Conservation (phyloP, 2,329 filamentous ascomycete species). For the Hyphodiscus sp. region DNA sequence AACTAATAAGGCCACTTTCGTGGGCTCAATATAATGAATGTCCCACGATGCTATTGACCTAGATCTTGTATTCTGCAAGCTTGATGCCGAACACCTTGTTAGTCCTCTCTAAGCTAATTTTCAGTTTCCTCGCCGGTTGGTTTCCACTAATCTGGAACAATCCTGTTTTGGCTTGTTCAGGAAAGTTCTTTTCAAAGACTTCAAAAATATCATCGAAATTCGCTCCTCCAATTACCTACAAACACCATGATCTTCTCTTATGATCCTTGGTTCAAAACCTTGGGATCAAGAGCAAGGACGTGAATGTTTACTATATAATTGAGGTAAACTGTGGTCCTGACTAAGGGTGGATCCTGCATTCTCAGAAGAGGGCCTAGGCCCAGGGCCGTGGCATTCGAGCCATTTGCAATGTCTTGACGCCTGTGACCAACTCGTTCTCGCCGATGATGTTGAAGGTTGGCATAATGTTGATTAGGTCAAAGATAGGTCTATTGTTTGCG, state of each 20-base stretch:
- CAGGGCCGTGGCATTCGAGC: slow-evolving; percentile 21
- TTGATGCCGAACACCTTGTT: slow-evolving; percentile 26
- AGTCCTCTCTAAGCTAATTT: slow-evolving; percentile 25
- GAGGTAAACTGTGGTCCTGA: background rate
- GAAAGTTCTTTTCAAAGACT: slow-evolving; percentile 29
- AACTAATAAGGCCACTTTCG: background rate
- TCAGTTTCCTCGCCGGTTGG: slow-evolving; percentile 26
- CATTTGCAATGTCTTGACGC: background rate
- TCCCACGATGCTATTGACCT: slow-evolving; percentile 25
- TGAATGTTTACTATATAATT: slow-evolving; percentile 28
- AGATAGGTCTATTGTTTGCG: background rate
- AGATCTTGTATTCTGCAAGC: slow-evolving; percentile 25
- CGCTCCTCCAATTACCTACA: slow-evolving; percentile 12
- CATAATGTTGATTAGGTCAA: slow-evolving; percentile 5
- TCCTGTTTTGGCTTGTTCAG: slow-evolving; percentile 20
- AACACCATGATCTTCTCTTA: slow-evolving; percentile 30
- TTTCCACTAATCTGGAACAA: slow-evolving; percentile 24
- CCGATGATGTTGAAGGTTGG: slow-evolving; percentile 3
- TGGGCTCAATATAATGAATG: background rate
- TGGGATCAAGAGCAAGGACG: slow-evolving; percentile 31
- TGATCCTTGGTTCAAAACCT: slow-evolving; percentile 24
- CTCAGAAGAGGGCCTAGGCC: slow-evolving; percentile 24
- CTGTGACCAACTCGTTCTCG: background rate
- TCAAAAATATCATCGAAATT: slow-evolving; percentile 32
- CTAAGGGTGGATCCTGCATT: background rate